Base-by-base conservation (phyloP, 2,329 filamentous ascomycete genomes). In the Trichoderma koningiopsis region DNA sequence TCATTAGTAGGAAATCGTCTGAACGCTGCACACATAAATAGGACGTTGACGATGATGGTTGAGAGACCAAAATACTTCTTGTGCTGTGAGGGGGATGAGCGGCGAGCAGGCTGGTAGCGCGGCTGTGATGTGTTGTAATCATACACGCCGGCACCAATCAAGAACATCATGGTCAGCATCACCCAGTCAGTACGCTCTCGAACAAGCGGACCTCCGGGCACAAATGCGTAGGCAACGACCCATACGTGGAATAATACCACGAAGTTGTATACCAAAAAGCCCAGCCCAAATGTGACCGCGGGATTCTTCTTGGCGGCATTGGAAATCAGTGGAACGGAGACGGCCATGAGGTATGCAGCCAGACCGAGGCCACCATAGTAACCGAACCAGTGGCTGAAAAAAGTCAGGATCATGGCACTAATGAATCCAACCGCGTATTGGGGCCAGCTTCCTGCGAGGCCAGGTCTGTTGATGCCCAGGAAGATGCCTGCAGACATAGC, bases 151-250 rank as follows among this genome's bases (percentile, higher is more conserved):
- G 89, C 89, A 35, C 93, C 96, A 71, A 99, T 91, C 70, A 91
- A 84, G 2, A 93, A 78, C 92, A 98, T 97, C 76, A 88, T 97
- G 8, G 87, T 88, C 6, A 88, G 87, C 93, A 98, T 97, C 76
- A 99, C 87, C 92, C 94, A 97, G 78, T 98, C 95, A 1, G 94
- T 99, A 77, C 91, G 94, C 79, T 99, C 96, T 56, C 96, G 91
- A 55, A 99, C 92, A 0, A 97, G 86, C 3, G 93, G 93, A 2
- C 96, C 96, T 63, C 96, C 96, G 2, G 96, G 96, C 3, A 99
- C 96, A 74, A 99, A 99, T 14, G 96, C 96, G 76, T 99, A 99
- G 2, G 96, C 96, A 13, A 99, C 96, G 43, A 97, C 92, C 96
- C 96, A 99, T 68, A 97, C 94, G 77, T 98, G 95, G 84, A 97